Percentiles rank a stretch among this genome's conserved stretches.
phyloP scores from a whole-genome alignment of 306 rosid species.

The Pyrus bretschneideri region DNA sequence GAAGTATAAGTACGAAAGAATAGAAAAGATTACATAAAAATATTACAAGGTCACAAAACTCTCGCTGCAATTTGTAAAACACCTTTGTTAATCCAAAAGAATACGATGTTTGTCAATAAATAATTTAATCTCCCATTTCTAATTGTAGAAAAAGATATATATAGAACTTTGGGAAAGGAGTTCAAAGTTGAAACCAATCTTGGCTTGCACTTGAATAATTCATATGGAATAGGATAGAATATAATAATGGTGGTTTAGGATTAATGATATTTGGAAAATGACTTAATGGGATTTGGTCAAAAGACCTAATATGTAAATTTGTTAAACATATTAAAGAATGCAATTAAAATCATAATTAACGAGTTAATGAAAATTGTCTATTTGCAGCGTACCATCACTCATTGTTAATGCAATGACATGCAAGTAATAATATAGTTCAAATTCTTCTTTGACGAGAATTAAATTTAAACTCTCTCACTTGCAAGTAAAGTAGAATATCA shows the following conservation, averaged over 20 bases:
- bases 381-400: neutral
- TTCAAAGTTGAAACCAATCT: neutral
- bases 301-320: neutral
- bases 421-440: no score
- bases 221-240: neutral
- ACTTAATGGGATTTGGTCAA: no score
- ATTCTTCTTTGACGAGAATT: fast-evolving
- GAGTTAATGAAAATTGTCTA: neutral
- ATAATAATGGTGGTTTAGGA: neutral
- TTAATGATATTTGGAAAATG: neutral
- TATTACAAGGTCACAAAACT: no score
- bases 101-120: neutral
- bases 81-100: neutral
- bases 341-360: neutral
- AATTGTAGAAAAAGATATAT: neutral
- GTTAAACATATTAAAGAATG: neutral
- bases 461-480: no score
- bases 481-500: no score
- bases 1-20: no score
- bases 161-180: neutral
- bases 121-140: neutral
- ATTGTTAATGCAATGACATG: neutral
- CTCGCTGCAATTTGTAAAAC: neutral
- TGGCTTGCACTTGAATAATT: neutral
- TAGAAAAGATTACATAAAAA: no score